Percentiles rank a stretch among this genome's conserved stretches.
These are phyloP conservation scores for Sclerotiophoma versabilis DNA, from an alignment of 2,329 filamentous ascomycete genomes.

Conservation along the genomic window DNA sequence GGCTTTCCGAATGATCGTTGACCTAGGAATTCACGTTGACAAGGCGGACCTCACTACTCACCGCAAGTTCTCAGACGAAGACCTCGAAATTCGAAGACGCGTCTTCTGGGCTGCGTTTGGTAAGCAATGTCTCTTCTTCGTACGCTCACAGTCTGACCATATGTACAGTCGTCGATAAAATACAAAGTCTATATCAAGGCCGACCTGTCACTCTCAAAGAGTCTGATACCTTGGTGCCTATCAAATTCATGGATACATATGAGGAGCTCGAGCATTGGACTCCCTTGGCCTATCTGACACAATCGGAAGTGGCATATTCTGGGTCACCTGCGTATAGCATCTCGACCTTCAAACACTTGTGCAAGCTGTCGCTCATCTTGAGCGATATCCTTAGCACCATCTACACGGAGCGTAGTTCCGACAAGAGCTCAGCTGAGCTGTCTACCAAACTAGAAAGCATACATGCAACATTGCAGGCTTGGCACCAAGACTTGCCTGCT, in stretches of 20 bases:
- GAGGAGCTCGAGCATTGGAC: constrained; percentile 63
- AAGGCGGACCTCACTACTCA: constrained; percentile 39
- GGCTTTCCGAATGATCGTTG: constrained; percentile 63
- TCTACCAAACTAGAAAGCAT: constrained; percentile 48
- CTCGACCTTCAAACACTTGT: constrained; percentile 54
- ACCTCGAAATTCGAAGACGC: constrained; percentile 55
- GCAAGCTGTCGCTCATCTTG: constrained; percentile 55
- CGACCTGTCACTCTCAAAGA: constrained; percentile 58
- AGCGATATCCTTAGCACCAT: constrained; percentile 51
- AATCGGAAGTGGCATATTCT: constrained; percentile 40
- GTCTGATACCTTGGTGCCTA: constrained; percentile 56
- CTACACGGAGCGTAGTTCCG: constrained; percentile 50
- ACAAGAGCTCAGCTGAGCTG: constrained; percentile 46
- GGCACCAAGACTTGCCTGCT: constrained; percentile 52
- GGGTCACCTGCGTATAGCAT: constrained; percentile 52
- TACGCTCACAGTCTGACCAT: constrained; percentile 9
- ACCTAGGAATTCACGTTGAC: constrained; percentile 62
- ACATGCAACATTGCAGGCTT: constrained; percentile 53
- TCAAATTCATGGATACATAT: constrained; percentile 58
- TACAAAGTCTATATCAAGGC: constrained; percentile 64
- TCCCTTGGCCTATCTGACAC: constrained; percentile 51
- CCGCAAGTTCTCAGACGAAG: constrained; percentile 53
- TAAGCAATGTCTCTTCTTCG: neutral
- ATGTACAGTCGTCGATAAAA: constrained; percentile 55
- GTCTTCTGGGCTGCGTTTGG: constrained; percentile 57